phyloP scores from a whole-genome alignment of 176 grass and related monocot genomes.

The maize (Zea mays) region DNA sequence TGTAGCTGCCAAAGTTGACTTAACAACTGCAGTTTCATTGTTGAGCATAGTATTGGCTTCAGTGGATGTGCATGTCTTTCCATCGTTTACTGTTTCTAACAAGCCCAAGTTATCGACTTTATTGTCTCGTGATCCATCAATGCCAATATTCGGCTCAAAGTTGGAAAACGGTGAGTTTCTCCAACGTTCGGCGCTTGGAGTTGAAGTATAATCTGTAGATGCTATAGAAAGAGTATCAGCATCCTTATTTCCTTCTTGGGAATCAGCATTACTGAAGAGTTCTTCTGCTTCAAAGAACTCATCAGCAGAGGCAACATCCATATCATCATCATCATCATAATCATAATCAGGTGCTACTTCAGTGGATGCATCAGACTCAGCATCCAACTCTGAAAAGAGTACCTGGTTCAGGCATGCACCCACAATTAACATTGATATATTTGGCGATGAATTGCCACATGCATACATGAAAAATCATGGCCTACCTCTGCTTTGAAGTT shows the following conservation, averaged over 20 bases:
- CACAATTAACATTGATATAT: slow-evolving; percentile 57
- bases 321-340: slow-evolving; percentile 50
- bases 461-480: slow-evolving; percentile 34
- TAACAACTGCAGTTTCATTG: slow-evolving; percentile 1
- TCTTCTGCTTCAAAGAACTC: slow-evolving; percentile 97
- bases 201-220: slow-evolving; percentile 46
- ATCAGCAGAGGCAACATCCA: slow-evolving; percentile 66
- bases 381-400: slow-evolving; percentile 99
- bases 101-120: slow-evolving; percentile 38
- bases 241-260: slow-evolving; percentile 71
- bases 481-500: slow-evolving; percentile 94
- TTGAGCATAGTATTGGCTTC: slow-evolving; percentile 5
- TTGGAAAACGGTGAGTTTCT: slow-evolving; percentile 47
- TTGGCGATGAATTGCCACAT: slow-evolving; percentile 16
- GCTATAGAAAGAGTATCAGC: slow-evolving; percentile 34
- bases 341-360: slow-evolving; percentile 39
- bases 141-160: slow-evolving; percentile 39
- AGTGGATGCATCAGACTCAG: slow-evolving; percentile 59
- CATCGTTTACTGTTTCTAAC: slow-evolving; percentile 36
- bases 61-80: slow-evolving; percentile 29
- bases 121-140: slow-evolving; percentile 29
- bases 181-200: slow-evolving; percentile 41
- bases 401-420: slow-evolving; percentile 79
- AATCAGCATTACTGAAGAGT: slow-evolving; percentile 73
- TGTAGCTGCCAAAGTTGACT: slow-evolving; percentile 33